phyloP scores from a whole-genome alignment of 2,329 filamentous ascomycete genomes.

The Chaetomium sp. region DNA sequence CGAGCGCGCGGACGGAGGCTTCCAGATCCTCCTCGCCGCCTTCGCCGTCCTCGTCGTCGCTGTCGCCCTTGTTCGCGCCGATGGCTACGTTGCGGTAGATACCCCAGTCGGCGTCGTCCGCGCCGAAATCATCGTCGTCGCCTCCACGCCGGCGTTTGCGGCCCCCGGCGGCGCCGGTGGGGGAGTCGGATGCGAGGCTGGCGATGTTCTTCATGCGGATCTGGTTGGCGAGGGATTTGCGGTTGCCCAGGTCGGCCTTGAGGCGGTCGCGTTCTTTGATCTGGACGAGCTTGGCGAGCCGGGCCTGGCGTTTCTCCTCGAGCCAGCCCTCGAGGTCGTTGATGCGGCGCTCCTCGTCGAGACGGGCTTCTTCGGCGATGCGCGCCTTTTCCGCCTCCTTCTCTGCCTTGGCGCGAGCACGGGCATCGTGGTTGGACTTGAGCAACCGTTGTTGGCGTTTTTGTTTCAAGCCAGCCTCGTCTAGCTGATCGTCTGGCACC shows the following conservation, averaged over 20 bases:
- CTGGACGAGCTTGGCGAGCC: constrained; percentile 63
- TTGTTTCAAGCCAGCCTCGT: constrained; percentile 83
- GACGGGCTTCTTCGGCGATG: constrained; percentile 71
- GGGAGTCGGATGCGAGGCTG: constrained; percentile 85
- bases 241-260: constrained; percentile 90
- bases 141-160: constrained; percentile 81
- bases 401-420: constrained; percentile 88
- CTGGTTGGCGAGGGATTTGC: constrained; percentile 91
- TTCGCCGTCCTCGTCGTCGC: constrained; percentile 84
- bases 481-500: constrained; percentile 82
- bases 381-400: constrained; percentile 90
- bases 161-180: constrained; percentile 38
- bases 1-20: constrained; percentile 65
- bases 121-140: constrained; percentile 94
- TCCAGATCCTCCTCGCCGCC: constrained; percentile 87
- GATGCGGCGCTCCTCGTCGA: constrained; percentile 76
- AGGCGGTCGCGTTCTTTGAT: constrained; percentile 92
- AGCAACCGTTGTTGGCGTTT: constrained; percentile 88
- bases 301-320: constrained; percentile 68
- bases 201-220: constrained; percentile 98
- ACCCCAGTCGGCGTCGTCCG: constrained; percentile 96
- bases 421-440: constrained; percentile 91
- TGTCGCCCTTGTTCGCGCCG: constrained; percentile 61
- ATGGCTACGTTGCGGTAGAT: constrained; percentile 91
- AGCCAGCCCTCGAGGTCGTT: constrained; percentile 85